Evolutionary conservation across 331 rosid species (phyloP).

Genomic region (Dryas integrifolia): DNA sequence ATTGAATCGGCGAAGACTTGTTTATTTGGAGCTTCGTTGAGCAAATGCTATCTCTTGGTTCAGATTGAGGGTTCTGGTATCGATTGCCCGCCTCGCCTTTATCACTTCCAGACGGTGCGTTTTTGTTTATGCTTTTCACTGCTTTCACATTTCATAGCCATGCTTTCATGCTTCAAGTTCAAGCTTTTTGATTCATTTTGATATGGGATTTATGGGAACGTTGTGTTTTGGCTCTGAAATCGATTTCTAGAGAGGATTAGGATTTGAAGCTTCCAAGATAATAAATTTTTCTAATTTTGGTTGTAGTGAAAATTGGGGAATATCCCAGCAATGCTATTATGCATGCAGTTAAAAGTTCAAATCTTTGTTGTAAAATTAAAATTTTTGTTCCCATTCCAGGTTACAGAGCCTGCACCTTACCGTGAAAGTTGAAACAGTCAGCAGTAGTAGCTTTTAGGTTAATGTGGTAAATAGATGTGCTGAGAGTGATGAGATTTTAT

Average conservation of each 20-base stretch:
- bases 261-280: neutral
- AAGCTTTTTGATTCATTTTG: neutral
- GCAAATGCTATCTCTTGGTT: neutral
- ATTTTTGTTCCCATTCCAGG: constrained; percentile 33
- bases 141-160: neutral
- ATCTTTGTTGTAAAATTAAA: constrained; percentile 8
- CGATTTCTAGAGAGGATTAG: neutral
- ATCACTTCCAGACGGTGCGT: neutral
- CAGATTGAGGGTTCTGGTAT: constrained; percentile 8
- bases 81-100: neutral
- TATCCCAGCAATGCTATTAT: neutral
- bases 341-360: neutral
- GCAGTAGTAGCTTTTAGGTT: constrained; percentile 11
- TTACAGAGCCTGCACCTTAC: constrained; percentile 24
- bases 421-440: constrained; percentile 12
- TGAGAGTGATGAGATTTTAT: constrained; percentile 40
- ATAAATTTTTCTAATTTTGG: neutral
- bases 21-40: constrained; percentile 2
- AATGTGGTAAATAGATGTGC: constrained; percentile 21
- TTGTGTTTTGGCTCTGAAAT: neutral
- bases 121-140: neutral
- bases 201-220: neutral
- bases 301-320: neutral
- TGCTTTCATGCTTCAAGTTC: constrained; percentile 3
- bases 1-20: neutral